Conservation (phyloP, 108 stramenopile species). For the Aurantiochytrium sp. region DNA sequence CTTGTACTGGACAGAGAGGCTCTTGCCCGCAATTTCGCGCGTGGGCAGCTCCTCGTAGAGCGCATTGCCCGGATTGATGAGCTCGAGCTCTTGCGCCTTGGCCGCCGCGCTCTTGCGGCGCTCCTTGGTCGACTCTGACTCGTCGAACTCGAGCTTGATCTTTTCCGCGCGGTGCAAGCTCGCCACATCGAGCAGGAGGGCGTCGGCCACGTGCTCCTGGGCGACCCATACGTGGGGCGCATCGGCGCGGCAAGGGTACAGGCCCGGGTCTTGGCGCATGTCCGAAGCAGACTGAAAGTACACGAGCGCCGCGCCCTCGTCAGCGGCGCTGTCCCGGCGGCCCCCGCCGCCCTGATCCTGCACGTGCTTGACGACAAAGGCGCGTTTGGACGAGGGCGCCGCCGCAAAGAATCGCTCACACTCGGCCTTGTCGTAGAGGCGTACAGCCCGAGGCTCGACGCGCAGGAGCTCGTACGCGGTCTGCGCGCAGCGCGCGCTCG, state of each 20-base stretch:
- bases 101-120: background rate
- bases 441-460: background rate
- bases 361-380: background rate
- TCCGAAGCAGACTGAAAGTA: background rate
- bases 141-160: slow-evolving; percentile 8
- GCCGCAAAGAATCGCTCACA: background rate
- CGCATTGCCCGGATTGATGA: slow-evolving; percentile 10
- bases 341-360: background rate
- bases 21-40: background rate
- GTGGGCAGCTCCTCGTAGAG: background rate
- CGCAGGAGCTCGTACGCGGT: background rate
- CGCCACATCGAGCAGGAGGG: background rate
- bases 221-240: background rate
- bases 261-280: background rate
- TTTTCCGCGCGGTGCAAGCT: background rate
- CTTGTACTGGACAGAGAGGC: background rate
- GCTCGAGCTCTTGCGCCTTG: background rate
- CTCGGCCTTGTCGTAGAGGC: background rate
- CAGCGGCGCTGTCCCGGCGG: too few species aligned
- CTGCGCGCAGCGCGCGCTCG: background rate
- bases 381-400: background rate
- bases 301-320: background rate
- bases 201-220: background rate
- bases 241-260: background rate
- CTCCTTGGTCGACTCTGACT: background rate